Evolutionary conservation across 352 stramenopile genomes (phyloP).

Genomic region (Globisporangium uncinulatum): DNA sequence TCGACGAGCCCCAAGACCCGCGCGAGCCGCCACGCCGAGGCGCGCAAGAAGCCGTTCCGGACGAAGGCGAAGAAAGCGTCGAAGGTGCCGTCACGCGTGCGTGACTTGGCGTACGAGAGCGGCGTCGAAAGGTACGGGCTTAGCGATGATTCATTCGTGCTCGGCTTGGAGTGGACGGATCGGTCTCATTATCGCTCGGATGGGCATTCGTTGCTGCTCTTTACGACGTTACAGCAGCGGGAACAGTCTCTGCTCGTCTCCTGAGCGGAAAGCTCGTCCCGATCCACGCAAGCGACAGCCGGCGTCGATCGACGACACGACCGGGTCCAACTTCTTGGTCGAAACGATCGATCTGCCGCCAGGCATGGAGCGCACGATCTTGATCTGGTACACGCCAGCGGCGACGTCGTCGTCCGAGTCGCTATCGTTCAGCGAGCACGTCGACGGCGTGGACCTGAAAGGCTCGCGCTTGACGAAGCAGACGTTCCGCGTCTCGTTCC

Average conservation of each 20-base stretch:
- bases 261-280: slow-evolving; percentile 48
- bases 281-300: slow-evolving; percentile 39
- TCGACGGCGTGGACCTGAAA: slow-evolving; percentile 76
- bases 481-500: slow-evolving; percentile 83
- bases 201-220: not conserved
- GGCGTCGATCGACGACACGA: slow-evolving; percentile 49
- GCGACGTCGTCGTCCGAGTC: slow-evolving; percentile 36
- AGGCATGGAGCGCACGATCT: slow-evolving; percentile 83
- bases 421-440: slow-evolving; percentile 23
- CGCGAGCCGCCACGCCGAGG: slow-evolving; percentile 26
- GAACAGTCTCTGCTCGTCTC: slow-evolving; percentile 69
- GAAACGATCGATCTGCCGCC: slow-evolving; percentile 84
- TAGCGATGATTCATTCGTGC: not conserved
- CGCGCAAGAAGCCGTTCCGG: slow-evolving; percentile 39
- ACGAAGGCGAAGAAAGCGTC: slow-evolving; percentile 46
- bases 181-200: not conserved
- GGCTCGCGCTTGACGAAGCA: slow-evolving; percentile 77
- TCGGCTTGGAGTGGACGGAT: not conserved
- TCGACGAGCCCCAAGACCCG: slow-evolving; percentile 52
- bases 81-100: slow-evolving; percentile 46
- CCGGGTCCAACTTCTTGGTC: slow-evolving; percentile 81
- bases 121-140: slow-evolving; percentile 67
- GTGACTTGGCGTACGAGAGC: slow-evolving; percentile 66
- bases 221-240: slow-evolving; percentile 17
- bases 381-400: slow-evolving; percentile 80